These are phyloP conservation scores for Boletus tylopilopsis DNA, from an alignment of 768 basidiomycete genomes.

Conservation along the genomic window DNA sequence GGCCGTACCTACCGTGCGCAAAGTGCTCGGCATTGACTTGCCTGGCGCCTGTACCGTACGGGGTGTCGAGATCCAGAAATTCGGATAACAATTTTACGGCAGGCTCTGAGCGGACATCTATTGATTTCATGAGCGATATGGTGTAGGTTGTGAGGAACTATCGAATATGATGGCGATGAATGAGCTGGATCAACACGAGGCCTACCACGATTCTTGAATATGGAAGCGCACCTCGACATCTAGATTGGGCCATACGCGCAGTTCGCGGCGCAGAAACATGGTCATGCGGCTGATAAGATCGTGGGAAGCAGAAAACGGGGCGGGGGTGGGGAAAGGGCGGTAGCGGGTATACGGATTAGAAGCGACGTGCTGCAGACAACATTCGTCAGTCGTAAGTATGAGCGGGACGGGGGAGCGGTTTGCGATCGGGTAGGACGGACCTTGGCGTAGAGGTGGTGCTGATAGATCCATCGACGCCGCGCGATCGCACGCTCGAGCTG, in stretches of 20 bases:
- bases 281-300: conserved; percentile 75
- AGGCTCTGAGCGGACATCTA: conserved; percentile 88
- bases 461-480: conserved; percentile 76
- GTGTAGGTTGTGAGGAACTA: conserved; percentile 89
- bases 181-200: conserved; percentile 6
- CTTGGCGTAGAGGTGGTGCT: conserved; percentile 79
- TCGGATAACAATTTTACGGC: conserved; percentile 83
- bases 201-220: not conserved
- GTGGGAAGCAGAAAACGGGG: conserved; percentile 75
- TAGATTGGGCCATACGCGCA: conserved; percentile 83
- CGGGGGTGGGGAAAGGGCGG: conserved; percentile 84
- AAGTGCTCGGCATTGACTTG: conserved; percentile 86
- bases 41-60: conserved; percentile 52
- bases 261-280: conserved; percentile 76
- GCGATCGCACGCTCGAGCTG: conserved; percentile 72
- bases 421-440: too few relatives aligned
- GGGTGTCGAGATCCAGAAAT: conserved; percentile 77
- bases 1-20: conserved; percentile 69
- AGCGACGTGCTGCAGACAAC: conserved; percentile 71
- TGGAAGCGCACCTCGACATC: conserved; percentile 72
- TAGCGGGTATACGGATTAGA: conserved; percentile 84
- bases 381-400: not conserved
- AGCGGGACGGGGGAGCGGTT: too few relatives aligned
- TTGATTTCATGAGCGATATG: conserved; percentile 84
- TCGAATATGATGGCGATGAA: conserved; percentile 13